Evolutionary conservation across 1,139 yeast species (phyloP), one percentile per base, ranked within the genome.

Genomic region (Yamadazyma sp.): DNA sequence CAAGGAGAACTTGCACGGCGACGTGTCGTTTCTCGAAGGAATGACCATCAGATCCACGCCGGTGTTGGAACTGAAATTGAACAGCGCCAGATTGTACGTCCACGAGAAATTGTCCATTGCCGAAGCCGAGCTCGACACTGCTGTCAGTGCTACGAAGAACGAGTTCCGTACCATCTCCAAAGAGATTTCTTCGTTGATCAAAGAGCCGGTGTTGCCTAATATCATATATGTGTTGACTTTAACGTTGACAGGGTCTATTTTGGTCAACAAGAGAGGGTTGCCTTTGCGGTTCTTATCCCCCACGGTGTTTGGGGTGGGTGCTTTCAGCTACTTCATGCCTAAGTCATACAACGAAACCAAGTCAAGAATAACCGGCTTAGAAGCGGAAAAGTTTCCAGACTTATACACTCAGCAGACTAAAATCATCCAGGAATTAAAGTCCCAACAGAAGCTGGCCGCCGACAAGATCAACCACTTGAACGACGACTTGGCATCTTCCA

Each of bases 211-310:
- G 2, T 68, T 81, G 43, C 87, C 87, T 15, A 66, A 66, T 40
- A 56, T 73, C 34, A 70, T 80, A 36, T 76, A 76, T 49, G 74
- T 80, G 5, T 61, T 81, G 36, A 79, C 86, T 1, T 64, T 73
- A 3, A 61, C 81, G 3, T 69, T 81, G 45, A 55, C 79, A 1
- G 83, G 85, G 9, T 77, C 84, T 3, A 75, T 81, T 43, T 47
- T 77, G 30, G 77, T 68, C 14, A 68, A 71, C 46, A 71, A 64
- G 44, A 66, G 75, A 47, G 53, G 71, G 2, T 57, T 79, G 5
- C 77, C 78, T 1, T 33, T 75, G 10, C 66, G 87, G 47, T 75
- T 79, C 46, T 33, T 71, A 2, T 59, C 77, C 2, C 86, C 87
- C 2, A 42, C 74, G 11, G 40, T 64, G 0, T 68, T 78, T 49